Conservation (phyloP, 2,329 filamentous ascomycete species). For the Nothomitra cinnamomea region DNA sequence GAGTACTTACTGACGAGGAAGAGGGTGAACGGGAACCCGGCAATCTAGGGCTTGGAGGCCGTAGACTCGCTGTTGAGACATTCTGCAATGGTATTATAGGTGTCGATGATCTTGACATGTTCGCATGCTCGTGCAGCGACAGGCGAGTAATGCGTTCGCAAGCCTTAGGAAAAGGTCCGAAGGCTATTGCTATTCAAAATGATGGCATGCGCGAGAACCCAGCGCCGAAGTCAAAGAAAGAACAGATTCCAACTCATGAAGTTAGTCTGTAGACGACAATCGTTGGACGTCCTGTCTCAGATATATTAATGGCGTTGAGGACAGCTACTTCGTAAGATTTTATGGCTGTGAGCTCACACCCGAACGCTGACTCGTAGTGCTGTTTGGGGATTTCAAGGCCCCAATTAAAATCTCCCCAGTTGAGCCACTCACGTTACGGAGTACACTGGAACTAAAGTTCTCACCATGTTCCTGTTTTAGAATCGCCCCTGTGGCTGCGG, state of each 20-base stretch:
- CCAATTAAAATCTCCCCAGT: too few relatives aligned
- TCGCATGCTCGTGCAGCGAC: constrained; percentile 27
- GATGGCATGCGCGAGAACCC: not conserved
- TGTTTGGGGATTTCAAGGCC: not conserved
- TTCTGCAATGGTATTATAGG: constrained; percentile 41
- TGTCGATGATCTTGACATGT: constrained; percentile 44
- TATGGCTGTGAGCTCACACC: not conserved
- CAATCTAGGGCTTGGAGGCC: constrained; percentile 15
- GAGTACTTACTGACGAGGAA: constrained; percentile 18
- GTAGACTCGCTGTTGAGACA: constrained; percentile 21
- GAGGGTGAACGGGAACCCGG: constrained; percentile 13
- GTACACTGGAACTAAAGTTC: too few relatives aligned
- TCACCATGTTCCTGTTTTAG: too few relatives aligned
- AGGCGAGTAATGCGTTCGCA: not conserved
- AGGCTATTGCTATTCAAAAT: not conserved
- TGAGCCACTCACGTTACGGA: too few relatives aligned
- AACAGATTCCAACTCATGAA: not conserved
- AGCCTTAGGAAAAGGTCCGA: not conserved
- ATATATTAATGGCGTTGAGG: not conserved
- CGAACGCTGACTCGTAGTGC: not conserved
- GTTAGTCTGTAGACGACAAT: not conserved
- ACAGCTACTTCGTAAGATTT: not conserved
- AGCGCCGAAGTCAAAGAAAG: not conserved
- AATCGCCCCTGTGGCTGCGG: too few relatives aligned
- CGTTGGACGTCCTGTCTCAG: not conserved